phyloP scores from a whole-genome alignment of 805 yeast genomes.

The Kuraishia cidri region DNA sequence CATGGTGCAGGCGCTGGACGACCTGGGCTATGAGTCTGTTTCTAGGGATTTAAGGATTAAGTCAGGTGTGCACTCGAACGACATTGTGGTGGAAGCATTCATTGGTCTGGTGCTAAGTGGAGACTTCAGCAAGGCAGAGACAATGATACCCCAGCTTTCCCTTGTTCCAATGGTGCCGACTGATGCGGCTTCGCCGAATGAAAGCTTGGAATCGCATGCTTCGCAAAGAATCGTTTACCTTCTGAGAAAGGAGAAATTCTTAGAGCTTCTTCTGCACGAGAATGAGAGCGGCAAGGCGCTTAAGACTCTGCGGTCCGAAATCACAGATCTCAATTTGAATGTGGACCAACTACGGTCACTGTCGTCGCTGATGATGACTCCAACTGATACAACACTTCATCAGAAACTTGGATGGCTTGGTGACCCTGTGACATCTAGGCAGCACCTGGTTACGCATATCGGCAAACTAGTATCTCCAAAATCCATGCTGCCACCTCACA shows the following conservation, averaged over 20 bases:
- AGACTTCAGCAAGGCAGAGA: conserved; percentile 1
- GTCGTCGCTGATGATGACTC: background rate
- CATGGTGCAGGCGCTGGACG: conserved; percentile 3
- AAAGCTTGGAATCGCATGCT: no score
- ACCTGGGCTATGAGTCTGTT: conserved; percentile 3
- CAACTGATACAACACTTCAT: background rate
- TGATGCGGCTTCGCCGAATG: no score
- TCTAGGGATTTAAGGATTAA: background rate
- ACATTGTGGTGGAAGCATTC: conserved; percentile 1
- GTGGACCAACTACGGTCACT: background rate
- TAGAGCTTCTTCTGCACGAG: conserved; percentile 1
- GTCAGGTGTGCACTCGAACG: conserved; percentile 1
- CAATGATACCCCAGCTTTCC: background rate
- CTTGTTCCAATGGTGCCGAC: background rate
- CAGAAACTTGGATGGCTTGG: conserved; percentile 3
- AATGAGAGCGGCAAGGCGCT: conserved; percentile 2
- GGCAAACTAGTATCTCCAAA: conserved; percentile 1
- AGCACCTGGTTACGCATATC: background rate
- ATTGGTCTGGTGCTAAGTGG: conserved; percentile 1
- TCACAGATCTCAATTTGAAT: background rate
- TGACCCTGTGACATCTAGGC: background rate
- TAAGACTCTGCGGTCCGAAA: conserved; percentile 2
- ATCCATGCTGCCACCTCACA: conserved; percentile 1
- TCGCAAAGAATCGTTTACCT: background rate
- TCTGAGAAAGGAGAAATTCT: background rate